Evolutionary conservation across 495 filamentous ascomycete genomes (phyloP).

Genomic region (Aspergillus sparsus): DNA sequence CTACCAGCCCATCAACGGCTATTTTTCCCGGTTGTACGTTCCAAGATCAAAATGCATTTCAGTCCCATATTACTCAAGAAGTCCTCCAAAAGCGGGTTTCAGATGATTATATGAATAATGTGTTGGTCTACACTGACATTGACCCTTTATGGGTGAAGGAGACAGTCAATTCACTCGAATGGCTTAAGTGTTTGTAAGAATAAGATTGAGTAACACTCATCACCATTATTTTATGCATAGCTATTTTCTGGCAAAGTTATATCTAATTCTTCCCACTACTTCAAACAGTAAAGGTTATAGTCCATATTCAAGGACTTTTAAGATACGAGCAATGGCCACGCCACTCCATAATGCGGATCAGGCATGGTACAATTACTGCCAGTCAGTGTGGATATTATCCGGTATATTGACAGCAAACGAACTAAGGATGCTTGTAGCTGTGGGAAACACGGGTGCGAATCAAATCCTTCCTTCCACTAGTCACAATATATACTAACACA

Average conservation of each 20-base stretch:
- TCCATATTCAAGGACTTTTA: not conserved
- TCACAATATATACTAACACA: not conserved
- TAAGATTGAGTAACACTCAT: not conserved
- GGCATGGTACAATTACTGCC: not conserved
- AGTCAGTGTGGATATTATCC: not conserved
- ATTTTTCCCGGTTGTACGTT: not conserved
- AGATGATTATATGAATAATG: not conserved
- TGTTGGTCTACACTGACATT: constrained; percentile 1
- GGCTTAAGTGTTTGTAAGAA: constrained; percentile 1
- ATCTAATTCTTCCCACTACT: not conserved
- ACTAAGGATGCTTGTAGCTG: not conserved
- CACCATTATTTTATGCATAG: not conserved
- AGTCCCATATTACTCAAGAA: not conserved
- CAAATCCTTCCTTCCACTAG: not conserved
- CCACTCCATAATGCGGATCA: not conserved
- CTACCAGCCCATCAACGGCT: not conserved
- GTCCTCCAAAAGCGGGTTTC: not conserved
- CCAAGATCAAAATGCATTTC: not conserved
- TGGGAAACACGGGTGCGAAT: not conserved
- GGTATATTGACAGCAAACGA: not conserved
- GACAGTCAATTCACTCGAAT: not conserved
- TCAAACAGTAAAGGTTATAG: not conserved
- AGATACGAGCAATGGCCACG: not conserved
- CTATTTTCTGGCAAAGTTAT: not conserved
- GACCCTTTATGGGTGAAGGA: constrained; percentile 1